Conservation (phyloP, 768 basidiomycete genomes). For the Kwoniella sp. region DNA sequence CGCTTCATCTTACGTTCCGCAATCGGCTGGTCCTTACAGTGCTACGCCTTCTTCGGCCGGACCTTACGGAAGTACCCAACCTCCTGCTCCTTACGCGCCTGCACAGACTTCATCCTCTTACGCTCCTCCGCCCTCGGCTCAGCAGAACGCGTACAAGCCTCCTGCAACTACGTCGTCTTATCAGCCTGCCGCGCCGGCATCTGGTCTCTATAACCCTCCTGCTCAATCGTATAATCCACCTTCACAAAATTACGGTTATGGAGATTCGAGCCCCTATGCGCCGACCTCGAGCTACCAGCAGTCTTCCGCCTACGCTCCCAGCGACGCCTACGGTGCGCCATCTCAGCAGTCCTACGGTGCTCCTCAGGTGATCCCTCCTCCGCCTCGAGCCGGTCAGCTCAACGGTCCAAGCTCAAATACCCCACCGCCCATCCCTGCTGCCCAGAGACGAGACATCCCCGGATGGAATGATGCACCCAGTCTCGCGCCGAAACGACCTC, state of each 20-base stretch:
- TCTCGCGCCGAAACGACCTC: conserved; percentile 60
- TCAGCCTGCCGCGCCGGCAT: conserved; percentile 19
- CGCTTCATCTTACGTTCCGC: conserved; percentile 16
- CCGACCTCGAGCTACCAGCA: conserved; percentile 11
- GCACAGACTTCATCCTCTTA: conserved; percentile 6
- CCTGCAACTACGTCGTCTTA: conserved; percentile 13
- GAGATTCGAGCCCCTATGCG: conserved; percentile 24
- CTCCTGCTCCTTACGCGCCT: conserved; percentile 20
- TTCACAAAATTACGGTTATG: conserved; percentile 18
- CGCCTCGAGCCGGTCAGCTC: conserved; percentile 50
- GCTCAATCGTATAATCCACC: conserved; percentile 16
- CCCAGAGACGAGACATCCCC: conserved; percentile 65
- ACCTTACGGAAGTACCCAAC: conserved; percentile 4
- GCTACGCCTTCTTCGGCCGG: conserved; percentile 7
- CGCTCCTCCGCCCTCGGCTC: conserved; percentile 8
- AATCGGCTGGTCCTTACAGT: conserved; percentile 15
- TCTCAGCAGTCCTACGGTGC: conserved; percentile 37
- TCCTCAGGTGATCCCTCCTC: conserved; percentile 53
- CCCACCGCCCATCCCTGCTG: conserved; percentile 63
- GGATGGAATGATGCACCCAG: conserved; percentile 92
- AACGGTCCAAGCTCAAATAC: conserved; percentile 60
- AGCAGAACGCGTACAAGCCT: conserved; percentile 18
- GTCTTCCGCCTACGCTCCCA: conserved; percentile 19
- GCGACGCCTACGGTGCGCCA: conserved; percentile 38
- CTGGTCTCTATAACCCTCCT: conserved; percentile 13